Evolutionary conservation across 257 asterid species (phyloP).

Genomic region (Solanum lycopersicoides): DNA sequence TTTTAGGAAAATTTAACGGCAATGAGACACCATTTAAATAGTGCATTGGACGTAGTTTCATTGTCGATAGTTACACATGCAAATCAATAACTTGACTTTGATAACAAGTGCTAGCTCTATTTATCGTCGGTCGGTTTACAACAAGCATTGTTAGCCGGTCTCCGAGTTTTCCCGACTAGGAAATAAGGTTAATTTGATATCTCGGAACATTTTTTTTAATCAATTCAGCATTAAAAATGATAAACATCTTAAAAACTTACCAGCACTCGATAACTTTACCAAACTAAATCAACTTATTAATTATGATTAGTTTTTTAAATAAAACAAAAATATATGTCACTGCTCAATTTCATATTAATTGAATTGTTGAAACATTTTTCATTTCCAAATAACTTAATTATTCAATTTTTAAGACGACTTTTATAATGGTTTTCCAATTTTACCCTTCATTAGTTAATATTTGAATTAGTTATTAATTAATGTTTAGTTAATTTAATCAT

Average conservation of each 20-base stretch:
- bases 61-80: background rate
- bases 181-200: background rate
- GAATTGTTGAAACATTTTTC: no score
- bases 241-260: background rate
- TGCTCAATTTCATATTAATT: no score
- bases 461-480: no score
- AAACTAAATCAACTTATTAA: background rate
- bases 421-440: no score
- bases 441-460: no score
- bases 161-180: rapidly evolving
- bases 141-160: no score
- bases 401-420: no score
- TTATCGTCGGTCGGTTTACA: background rate
- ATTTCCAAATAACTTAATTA: no score
- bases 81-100: rapidly evolving
- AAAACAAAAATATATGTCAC: no score
- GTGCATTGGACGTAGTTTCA: background rate
- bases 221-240: background rate
- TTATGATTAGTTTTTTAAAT: background rate
- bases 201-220: background rate
- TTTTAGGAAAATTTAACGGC: background rate
- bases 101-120: background rate
- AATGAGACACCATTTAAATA: background rate
- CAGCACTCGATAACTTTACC: background rate
- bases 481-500: no score